Base-by-base conservation (phyloP, 768 basidiomycete genomes). In the Mycena galopus region DNA sequence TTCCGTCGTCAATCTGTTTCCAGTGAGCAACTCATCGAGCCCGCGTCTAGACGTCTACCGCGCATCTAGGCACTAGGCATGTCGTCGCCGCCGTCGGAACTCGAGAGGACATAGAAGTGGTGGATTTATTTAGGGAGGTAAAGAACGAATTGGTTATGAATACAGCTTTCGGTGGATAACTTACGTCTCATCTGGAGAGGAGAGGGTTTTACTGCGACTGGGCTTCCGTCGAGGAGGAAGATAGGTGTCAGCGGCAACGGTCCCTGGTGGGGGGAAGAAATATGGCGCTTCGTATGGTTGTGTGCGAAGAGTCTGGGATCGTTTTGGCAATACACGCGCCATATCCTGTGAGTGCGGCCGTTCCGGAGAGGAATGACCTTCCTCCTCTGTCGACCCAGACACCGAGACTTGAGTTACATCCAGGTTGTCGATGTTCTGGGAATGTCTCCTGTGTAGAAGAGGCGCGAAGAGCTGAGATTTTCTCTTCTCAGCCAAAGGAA, bases 201-300 rank as follows among this genome's bases (percentile, higher is more conserved):
- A 12, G 21, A 67, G 30, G 16, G 65, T 58, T 42, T 25, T 73
- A 58, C 78, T 78, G 23, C 78, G 76, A 25, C 37, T 75, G 69
- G 75, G 80, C 74, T 51, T 76, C 65, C 73, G 79, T 9, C 75
- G 73, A 35, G 75, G 69, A 33, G 71, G 77, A 2, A 81, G 75
- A 66, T 85, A 84, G 32, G 75, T 80, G 14, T 72, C 73, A 1
- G 84, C 84, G n/a, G 77, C 80, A 0, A 81, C 83, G 0, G 84
- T 81, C 2, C 77, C 75, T 2, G 91, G 91, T 8, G 85, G 81
- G 23, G 89, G 86, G 75, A 89, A 88, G 79, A 89, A 91, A 76
- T 90, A 91, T 2, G 91, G 90, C 6, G 90, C 90, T 68, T 88
- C 87, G 73, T 92, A 93, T 3, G 91, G 91, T 59, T 89, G 84